Evolutionary conservation across 2,329 filamentous ascomycete species (phyloP).

Genomic region (Colletotrichum neosansevieriae): DNA sequence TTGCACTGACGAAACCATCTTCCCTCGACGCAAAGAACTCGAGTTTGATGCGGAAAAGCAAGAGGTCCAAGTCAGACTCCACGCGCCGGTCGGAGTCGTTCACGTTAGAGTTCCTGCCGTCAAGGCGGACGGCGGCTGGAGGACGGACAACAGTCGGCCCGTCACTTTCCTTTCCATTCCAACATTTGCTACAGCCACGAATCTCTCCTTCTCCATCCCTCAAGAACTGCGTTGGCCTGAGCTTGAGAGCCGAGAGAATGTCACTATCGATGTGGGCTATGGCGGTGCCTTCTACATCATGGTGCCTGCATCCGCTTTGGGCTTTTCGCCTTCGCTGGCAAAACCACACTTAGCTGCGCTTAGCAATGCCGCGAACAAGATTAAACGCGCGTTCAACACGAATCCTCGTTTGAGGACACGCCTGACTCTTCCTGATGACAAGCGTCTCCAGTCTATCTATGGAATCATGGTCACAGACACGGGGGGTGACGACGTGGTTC

Average conservation of each 20-base stretch:
- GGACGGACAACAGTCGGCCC: conserved; percentile 52
- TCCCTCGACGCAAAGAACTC: conserved; percentile 51
- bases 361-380: conserved; percentile 47
- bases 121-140: conserved; percentile 40
- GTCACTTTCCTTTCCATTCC: conserved; percentile 57
- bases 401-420: conserved; percentile 42
- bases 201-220: conserved; percentile 48
- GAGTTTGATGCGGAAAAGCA: conserved; percentile 44
- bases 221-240: conserved; percentile 52
- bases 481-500: conserved; percentile 43
- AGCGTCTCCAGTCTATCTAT: conserved; percentile 53
- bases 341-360: conserved; percentile 48
- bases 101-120: conserved; percentile 53
- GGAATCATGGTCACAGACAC: conserved; percentile 51
- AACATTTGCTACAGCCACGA: conserved; percentile 52
- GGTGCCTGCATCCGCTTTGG: conserved; percentile 51
- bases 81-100: conserved; percentile 59
- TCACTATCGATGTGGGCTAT: conserved; percentile 53
- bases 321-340: conserved; percentile 49
- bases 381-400: conserved; percentile 46
- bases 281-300: conserved; percentile 60
- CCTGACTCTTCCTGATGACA: conserved; percentile 44
- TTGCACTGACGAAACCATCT: conserved; percentile 52
- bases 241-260: conserved; percentile 44
- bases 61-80: conserved; percentile 51